phyloP scores from a whole-genome alignment of 2,329 filamentous ascomycete species.

The Metarhizium anisopliae region DNA sequence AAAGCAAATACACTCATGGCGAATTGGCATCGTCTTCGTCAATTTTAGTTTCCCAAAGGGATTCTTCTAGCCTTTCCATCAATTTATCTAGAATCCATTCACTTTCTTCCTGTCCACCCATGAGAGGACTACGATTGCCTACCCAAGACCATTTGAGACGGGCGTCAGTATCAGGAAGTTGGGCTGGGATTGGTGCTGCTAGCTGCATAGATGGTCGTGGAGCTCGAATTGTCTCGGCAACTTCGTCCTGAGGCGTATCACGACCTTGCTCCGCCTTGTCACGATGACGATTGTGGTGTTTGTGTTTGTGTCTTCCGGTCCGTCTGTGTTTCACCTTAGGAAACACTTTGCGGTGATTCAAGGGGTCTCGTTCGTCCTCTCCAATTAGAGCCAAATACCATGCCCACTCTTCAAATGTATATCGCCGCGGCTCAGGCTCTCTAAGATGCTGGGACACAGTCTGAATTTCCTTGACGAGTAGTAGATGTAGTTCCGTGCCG shows the following conservation, averaged over 20 bases:
- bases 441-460: constrained; percentile 54
- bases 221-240: background rate
- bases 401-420: constrained; percentile 79
- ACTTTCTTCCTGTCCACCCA: constrained; percentile 58
- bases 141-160: constrained; percentile 61
- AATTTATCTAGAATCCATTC: constrained; percentile 66
- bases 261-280: background rate
- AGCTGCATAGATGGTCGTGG: background rate
- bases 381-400: constrained; percentile 75
- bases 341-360: constrained; percentile 36
- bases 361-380: constrained; percentile 46
- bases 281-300: background rate
- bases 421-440: constrained; percentile 50
- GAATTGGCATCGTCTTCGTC: constrained; percentile 3
- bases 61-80: constrained; percentile 39
- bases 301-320: constrained; percentile 3
- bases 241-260: background rate
- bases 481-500: constrained; percentile 45
- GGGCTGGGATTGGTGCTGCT: background rate
- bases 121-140: constrained; percentile 57
- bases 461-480: constrained; percentile 66
- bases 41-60: constrained; percentile 12
- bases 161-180: constrained; percentile 18
- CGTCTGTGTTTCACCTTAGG: constrained; percentile 15
- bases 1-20: background rate